These are phyloP conservation scores for Blastocystis sp. DNA, from an alignment of 352 stramenopile species.

Conservation along the genomic window DNA sequence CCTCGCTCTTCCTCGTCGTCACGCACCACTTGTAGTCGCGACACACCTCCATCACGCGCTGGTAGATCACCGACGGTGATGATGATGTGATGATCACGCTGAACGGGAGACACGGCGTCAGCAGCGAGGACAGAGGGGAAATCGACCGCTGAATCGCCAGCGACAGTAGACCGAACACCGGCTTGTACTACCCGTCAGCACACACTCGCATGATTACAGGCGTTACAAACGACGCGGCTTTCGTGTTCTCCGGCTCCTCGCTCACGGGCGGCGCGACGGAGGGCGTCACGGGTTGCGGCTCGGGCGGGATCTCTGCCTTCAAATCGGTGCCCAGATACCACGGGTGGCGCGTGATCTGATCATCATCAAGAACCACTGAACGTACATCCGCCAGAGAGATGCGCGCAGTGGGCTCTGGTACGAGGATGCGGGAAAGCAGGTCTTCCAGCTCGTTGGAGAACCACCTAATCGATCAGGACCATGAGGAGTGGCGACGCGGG, in stretches of 20 bases:
- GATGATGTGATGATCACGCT: conserved; percentile 41
- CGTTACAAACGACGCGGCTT: conserved; percentile 18
- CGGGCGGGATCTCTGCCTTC: background rate
- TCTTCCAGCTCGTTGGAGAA: conserved; percentile 86
- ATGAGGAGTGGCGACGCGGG: conserved; percentile 77
- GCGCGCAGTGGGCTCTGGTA: conserved; percentile 87
- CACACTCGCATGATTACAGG: background rate
- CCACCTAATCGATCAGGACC: conserved; percentile 77
- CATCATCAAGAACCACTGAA: background rate
- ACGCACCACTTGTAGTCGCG: conserved; percentile 40
- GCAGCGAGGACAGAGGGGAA: conserved; percentile 18
- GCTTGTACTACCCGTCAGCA: conserved; percentile 2
- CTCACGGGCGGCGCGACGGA: background rate
- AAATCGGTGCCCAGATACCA: conserved; percentile 79
- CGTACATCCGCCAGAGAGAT: conserved; percentile 81
- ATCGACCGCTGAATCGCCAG: conserved; percentile 30
- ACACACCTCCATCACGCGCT: conserved; percentile 45
- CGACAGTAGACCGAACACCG: conserved; percentile 19
- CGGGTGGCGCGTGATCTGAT: conserved; percentile 84
- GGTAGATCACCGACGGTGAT: conserved; percentile 29
- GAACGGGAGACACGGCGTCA: conserved; percentile 11
- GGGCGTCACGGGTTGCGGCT: background rate
- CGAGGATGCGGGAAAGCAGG: conserved; percentile 88
- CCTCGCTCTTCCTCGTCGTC: background rate
- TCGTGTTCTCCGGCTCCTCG: background rate